These are phyloP conservation scores for Clitoria ternatea DNA, from an alignment of 306 rosid species.

Conservation along the genomic window DNA sequence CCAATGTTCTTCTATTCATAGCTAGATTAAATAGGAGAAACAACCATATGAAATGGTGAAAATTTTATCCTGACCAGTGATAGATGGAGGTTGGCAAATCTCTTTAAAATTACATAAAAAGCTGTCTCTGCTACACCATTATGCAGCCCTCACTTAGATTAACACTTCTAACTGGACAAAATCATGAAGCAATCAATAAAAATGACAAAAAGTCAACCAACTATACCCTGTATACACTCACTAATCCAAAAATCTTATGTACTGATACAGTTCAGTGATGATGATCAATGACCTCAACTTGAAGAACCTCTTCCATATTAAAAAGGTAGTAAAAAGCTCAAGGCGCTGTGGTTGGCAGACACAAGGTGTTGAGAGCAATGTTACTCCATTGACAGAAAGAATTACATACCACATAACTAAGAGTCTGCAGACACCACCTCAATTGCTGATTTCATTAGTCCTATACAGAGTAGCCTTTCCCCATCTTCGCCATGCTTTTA, in stretches of 20 bases:
- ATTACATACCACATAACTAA: conserved; percentile 51
- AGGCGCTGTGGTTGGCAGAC: conserved; percentile 37
- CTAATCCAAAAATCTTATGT: conserved; percentile 66
- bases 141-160: conserved; percentile 32
- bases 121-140: conserved; percentile 28
- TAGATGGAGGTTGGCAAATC: conserved; percentile 21
- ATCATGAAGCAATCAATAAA: conserved; percentile 35
- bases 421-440: conserved; percentile 42
- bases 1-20: background rate
- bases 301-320: conserved; percentile 39
- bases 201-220: conserved; percentile 41
- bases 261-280: conserved; percentile 47
- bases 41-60: conserved; percentile 1
- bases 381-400: conserved; percentile 54
- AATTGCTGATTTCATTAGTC: conserved; percentile 42
- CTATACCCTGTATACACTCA: conserved; percentile 65
- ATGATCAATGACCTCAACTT: conserved; percentile 39
- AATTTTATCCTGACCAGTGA: background rate
- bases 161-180: conserved; percentile 28
- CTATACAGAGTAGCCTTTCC: conserved; percentile 35
- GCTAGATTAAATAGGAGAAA: background rate
- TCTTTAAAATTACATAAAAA: conserved; percentile 26
- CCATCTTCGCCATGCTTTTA: conserved; percentile 29
- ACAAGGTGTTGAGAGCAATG: conserved; percentile 35
- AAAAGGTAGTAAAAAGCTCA: conserved; percentile 37